Evolutionary conservation across 192 early-diverging fungal genomes (phyloP).

Genomic region (Paraglomus brasilianum): DNA sequence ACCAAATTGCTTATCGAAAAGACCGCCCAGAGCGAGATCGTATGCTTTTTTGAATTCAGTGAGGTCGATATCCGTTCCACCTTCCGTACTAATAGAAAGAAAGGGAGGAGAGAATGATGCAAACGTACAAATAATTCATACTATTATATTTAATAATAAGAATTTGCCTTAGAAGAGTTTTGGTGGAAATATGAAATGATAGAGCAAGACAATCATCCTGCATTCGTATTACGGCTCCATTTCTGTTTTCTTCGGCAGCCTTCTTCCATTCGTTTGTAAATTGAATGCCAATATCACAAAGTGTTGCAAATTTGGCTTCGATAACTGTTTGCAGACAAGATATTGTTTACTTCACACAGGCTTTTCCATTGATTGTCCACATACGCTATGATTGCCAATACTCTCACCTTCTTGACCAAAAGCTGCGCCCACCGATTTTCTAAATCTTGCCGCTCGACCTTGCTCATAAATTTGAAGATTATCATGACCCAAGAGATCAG

Average conservation of each 20-base stretch:
- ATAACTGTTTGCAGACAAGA: slow-evolving; percentile 3
- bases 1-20: slow-evolving; percentile 24
- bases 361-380: background rate
- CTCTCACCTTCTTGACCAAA: slow-evolving; percentile 9
- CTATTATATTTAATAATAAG: too few species aligned
- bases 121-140: background rate
- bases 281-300: slow-evolving; percentile 4
- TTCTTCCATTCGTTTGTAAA: slow-evolving; percentile 6
- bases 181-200: background rate
- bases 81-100: background rate
- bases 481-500: slow-evolving; percentile 1
- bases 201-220: slow-evolving; percentile 5
- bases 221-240: background rate
- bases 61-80: background rate
- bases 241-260: background rate
- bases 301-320: background rate
- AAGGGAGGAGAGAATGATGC: background rate
- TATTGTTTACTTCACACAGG: background rate
- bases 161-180: background rate
- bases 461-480: slow-evolving; percentile 12
- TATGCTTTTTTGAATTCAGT: background rate
- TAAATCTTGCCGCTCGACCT: background rate
- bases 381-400: background rate
- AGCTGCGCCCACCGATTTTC: background rate
- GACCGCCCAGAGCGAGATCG: background rate